These are phyloP conservation scores for Fusarium fujikuroi DNA, from an alignment of 2,329 filamentous ascomycete genomes.

Conservation along the genomic window DNA sequence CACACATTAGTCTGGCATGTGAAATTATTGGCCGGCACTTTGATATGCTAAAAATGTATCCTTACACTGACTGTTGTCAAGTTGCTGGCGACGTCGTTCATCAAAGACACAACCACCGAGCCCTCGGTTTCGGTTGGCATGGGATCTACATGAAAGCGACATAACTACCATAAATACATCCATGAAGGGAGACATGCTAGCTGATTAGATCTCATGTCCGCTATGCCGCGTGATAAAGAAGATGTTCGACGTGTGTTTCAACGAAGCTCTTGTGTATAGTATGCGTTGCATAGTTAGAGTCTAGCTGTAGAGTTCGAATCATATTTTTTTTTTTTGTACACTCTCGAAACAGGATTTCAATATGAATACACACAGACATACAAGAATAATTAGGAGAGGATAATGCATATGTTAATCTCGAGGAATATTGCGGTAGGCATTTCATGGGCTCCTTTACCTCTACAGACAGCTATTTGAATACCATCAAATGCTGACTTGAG, in stretches of 20 bases:
- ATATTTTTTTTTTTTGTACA: accelerated
- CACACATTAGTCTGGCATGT: background rate
- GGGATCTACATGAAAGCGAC: background rate
- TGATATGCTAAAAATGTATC: background rate
- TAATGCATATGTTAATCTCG: no score
- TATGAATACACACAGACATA: background rate
- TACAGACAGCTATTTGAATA: background rate
- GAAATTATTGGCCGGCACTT: no score
- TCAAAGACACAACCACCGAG: background rate
- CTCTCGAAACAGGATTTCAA: accelerated
- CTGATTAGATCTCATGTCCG: no score
- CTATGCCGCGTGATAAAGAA: background rate
- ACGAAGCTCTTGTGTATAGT: background rate
- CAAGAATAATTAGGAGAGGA: no score
- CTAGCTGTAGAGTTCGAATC: no score
- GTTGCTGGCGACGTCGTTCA: background rate
- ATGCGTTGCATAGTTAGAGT: background rate
- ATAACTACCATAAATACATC: background rate
- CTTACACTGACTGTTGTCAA: background rate
- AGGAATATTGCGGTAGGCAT: background rate
- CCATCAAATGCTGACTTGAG: background rate
- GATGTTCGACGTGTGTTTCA: accelerated
- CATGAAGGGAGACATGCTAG: accelerated
- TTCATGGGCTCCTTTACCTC: background rate
- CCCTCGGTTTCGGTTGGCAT: background rate